phyloP scores from a whole-genome alignment of 257 asterid genomes.

The Prunella vulgaris region DNA sequence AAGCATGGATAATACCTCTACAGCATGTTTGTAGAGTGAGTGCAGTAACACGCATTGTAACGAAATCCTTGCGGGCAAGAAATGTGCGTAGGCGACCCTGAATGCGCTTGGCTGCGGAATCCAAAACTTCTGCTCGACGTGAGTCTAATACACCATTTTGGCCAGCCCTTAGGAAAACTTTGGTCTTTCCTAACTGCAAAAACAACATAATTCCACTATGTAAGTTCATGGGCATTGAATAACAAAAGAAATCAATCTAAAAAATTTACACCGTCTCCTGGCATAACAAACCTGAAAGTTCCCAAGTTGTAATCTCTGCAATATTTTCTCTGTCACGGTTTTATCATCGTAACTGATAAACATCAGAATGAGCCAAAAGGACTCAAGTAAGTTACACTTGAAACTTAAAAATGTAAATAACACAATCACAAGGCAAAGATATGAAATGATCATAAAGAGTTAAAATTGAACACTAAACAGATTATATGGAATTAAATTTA shows the following conservation, averaged over 20 bases:
- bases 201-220: constrained; percentile 8
- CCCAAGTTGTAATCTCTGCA: constrained; percentile 73
- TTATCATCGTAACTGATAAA: constrained; percentile 84
- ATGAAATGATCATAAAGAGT: not conserved
- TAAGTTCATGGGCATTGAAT: constrained; percentile 9
- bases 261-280: constrained; percentile 3
- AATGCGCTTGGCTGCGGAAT: constrained; percentile 76
- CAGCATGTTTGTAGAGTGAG: constrained; percentile 77
- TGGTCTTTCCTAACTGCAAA: constrained; percentile 84
- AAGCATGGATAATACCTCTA: constrained; percentile 61
- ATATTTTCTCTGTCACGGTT: constrained; percentile 71
- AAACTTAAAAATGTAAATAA: constrained; percentile 4
- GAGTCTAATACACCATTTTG: constrained; percentile 89
- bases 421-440: constrained; percentile 17
- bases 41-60: constrained; percentile 55
- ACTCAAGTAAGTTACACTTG: constrained; percentile 21
- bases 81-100: constrained; percentile 71
- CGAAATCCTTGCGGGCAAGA: constrained; percentile 62
- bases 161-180: constrained; percentile 96
- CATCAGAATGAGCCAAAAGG: constrained; percentile 12
- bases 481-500: not conserved
- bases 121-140: constrained; percentile 86
- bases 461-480: not conserved
- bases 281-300: constrained; percentile 80
- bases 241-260: constrained; percentile 2